Evolutionary conservation across 768 basidiomycete species (phyloP), one percentile per base, ranked within the genome.

Genomic region (Pulveroboletus sp.): DNA sequence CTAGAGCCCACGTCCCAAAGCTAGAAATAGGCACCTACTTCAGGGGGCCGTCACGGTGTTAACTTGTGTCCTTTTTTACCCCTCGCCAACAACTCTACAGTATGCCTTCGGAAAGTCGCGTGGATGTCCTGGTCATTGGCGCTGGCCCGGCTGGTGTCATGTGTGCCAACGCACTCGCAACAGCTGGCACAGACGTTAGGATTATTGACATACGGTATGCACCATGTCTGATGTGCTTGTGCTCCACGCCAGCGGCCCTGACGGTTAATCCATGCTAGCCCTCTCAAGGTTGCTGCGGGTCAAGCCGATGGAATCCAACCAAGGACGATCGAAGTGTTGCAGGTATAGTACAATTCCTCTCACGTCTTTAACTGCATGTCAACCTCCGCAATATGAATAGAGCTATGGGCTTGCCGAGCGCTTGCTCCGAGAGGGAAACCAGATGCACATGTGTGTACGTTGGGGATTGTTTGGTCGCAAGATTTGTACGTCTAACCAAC

Each of bases 351-450:
- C 7, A 37, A 21, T 37, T 4, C 3, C 21, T 8, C 16, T 19
- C 13, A 10, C 35, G 4, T 12, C 31, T 11, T 27, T 42, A 6
- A n/a, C 16, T 20, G n/a, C 7, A 4, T 25, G 9, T 48, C 7
- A 46, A 33, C 29, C 7, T 16, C 4, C 23, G 9, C 12, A 43
- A 35, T n/a, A n/a, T n/a, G n/a, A n/a, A n/a, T 16, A 90, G 87
- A 90, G 87, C 52, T 90, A 90, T 66, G 88, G 87, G 6, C 74
- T 90, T 6, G 84, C 78, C 0, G 82, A 87, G 16, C 74, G 78
- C 4, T 59, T 90, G 19, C 50, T 89, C 21, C 72, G 66, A 34
- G 78, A 87, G 57, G 86, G 80, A 6, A 81, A 80, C 49, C 84
- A 86, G 41, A 74, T 90, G 75, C 79, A 87, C 51, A 75, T 79